Conservation (phyloP, 441 rosid genomes). For the Pelargonium cotyledonis region DNA sequence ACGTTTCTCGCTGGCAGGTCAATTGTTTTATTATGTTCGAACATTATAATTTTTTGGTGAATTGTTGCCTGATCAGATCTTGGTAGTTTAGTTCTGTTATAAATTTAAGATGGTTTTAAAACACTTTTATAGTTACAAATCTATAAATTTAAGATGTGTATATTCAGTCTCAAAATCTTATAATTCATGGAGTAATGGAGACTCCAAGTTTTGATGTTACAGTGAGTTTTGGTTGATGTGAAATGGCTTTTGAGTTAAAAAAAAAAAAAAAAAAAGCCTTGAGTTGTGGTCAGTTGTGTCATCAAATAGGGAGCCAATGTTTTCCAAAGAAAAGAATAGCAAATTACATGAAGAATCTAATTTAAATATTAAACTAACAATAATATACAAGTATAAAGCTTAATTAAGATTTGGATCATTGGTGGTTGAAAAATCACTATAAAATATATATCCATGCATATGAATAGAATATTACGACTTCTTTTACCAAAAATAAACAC, state of each 20-base stretch:
- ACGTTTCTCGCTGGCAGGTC: not conserved
- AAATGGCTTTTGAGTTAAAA: not conserved
- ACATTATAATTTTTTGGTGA: too few relatives aligned
- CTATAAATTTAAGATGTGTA: not conserved
- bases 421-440: constrained; percentile 36
- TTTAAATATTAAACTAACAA: not conserved
- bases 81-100: not conserved
- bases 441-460: too few relatives aligned
- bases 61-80: too few relatives aligned
- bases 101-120: not conserved
- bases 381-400: not conserved
- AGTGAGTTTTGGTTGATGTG: not conserved
- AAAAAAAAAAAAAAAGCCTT: not conserved
- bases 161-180: not conserved
- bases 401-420: not conserved
- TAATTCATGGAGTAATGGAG: not conserved
- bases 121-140: too few relatives aligned
- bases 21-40: not conserved
- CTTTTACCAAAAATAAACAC: not conserved
- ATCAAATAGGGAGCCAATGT: not conserved
- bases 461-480: not conserved
- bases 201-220: not conserved
- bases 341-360: not conserved
- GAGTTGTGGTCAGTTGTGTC: not conserved
- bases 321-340: not conserved